phyloP scores from a whole-genome alignment of 805 yeast genomes.

The Metschnikowia lochheadii region DNA sequence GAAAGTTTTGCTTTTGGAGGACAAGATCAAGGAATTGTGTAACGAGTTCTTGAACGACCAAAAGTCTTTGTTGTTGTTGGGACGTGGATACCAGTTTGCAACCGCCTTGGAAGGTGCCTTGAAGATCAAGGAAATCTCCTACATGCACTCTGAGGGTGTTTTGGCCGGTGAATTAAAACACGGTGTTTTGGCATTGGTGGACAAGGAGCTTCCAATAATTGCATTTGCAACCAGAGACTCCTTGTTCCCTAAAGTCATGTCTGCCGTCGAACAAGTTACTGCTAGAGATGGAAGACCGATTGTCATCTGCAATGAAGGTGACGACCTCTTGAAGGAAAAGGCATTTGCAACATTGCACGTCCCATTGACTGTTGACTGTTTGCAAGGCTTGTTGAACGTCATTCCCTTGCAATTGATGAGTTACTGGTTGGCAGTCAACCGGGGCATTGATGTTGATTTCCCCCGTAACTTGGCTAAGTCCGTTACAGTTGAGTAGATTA shows the following conservation, averaged over 20 bases:
- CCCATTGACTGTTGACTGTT: conserved; percentile 93
- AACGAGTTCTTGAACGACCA: conserved; percentile 67
- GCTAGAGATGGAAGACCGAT: conserved; percentile 98
- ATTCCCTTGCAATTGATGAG: conserved; percentile 94
- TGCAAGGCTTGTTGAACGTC: conserved; percentile 93
- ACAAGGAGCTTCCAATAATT: conserved; percentile 87
- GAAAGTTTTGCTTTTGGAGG: conserved; percentile 69
- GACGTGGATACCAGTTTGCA: conserved; percentile 97
- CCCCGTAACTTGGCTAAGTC: conserved; percentile 98
- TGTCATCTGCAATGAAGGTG: conserved; percentile 81
- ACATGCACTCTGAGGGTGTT: conserved; percentile 99
- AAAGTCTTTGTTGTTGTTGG: conserved; percentile 83
- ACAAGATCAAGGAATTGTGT: conserved; percentile 71
- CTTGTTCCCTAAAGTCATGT: conserved; percentile 90
- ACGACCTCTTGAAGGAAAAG: conserved; percentile 55
- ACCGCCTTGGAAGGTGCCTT: conserved; percentile 98
- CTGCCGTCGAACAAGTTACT: conserved; percentile 92
- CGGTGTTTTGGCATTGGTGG: conserved; percentile 96
- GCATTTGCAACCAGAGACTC: conserved; percentile 97
- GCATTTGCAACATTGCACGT: conserved; percentile 76
- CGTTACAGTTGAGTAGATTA: conserved; percentile 82
- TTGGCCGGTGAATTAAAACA: conserved; percentile 98
- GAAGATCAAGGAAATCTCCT: conserved; percentile 95
- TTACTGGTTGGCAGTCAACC: conserved; percentile 92
- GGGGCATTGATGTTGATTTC: conserved; percentile 96